Evolutionary conservation across 441 rosid species (phyloP), one percentile per base, ranked within the genome.

Genomic region (Corymbia citriodora): DNA sequence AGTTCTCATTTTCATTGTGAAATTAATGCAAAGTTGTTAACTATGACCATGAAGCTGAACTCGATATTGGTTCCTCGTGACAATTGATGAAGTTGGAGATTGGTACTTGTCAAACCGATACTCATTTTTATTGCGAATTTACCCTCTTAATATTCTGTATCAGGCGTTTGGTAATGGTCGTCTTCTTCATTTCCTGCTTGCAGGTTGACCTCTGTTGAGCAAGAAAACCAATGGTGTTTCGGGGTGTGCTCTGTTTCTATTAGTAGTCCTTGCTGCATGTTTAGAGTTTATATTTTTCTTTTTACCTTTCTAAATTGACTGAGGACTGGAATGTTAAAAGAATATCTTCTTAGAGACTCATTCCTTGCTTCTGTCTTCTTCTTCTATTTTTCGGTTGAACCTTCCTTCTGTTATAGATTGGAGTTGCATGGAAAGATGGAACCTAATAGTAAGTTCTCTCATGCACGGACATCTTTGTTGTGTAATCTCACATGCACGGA

Each of bases 1-100:
- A 25, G 65, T 59, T 10, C 65, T 59, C 15, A 59, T 59, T 59
- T 59, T 25, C 15, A 27, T 27, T 59, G n/a, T 59, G 65, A 59
- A 59, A 4, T 59, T 3, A 27, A 59, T 59, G 15, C 7, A 2
- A 7, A 59, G 65, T 57, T 59, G 65, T 59, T 2, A 11, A 25
- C n/a, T 59, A 59, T 0, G 8, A 59, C 8, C n/a, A 59, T 27
- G n/a, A n/a, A 59, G 12, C 15, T 0, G 3, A 59, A 11, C 65
- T 11, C 0, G 0, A 25, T 59, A 59, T 59, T 27, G 65, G 65
- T 59, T 57, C 1, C 63, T 57, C 6, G 23, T 1, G n/a, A 59
- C 0, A 3, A 59, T 59, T 10, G 65, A 59, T 2, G 15, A 59
- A 59, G 65, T 59, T 59, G 65, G 65, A 59, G 14, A 59, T 59